Evolutionary conservation across 768 basidiomycete genomes (phyloP), one percentile per base, ranked within the genome.

Genomic region (Myochromella boudieri): DNA sequence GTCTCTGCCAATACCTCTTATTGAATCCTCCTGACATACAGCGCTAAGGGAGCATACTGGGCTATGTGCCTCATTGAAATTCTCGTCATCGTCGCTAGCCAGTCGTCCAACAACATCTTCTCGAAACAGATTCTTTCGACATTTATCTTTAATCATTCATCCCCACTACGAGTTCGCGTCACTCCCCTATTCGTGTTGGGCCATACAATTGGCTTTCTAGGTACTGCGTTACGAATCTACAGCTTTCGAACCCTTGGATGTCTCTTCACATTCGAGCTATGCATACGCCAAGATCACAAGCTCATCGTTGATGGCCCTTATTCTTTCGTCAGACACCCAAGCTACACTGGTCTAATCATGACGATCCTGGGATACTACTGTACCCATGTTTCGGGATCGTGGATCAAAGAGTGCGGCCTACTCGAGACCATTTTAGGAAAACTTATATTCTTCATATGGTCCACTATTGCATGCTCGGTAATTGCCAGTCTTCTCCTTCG

Each of bases 251-350:
- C 64, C 2, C 63, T 74, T 7, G 70, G 70, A 17, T 51, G 49
- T 4, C 53, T 65, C 10, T 73, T 72, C 57, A 72, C 67, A 1
- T 72, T 72, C 43, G 66, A 70, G 36, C 59, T 72, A 5, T 61
- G 61, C 42, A 60, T 72, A 14, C 60, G 51, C 38, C 53, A 62
- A 24, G 52, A 62, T n/a, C 71, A 74, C 46, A 44, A 26, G 29
- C 65, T 74, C 39, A 38, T 72, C 22, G 61, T 61, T 0, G 27
- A 52, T 2, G 69, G 71, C 1, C 71, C 69, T 1, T 74, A 74
- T 42, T 48, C 67, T 4, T 42, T 61, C 36, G 59, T 71, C 12
- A 62, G 70, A 29, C 70, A 74, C 48, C 72, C 72, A 3, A 69
- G 69, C 52, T 74, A 74, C 47, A 60, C 58, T 12, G 67, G 61